Evolutionary conservation across 192 early-diverging fungal genomes (phyloP).

Genomic region (Ambispora gerdemannii): DNA sequence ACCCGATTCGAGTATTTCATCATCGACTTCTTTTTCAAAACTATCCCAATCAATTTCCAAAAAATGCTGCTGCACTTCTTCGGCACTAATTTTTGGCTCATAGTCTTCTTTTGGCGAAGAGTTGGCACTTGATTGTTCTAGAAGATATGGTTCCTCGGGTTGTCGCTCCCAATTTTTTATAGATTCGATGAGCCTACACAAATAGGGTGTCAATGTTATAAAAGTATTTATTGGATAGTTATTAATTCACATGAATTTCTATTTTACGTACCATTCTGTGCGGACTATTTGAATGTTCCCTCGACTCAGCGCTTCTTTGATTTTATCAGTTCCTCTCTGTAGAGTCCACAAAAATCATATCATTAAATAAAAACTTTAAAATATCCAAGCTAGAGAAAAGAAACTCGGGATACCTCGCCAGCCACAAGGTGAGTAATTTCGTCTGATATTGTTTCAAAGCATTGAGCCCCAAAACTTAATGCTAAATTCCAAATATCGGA

Average conservation of each 20-base stretch:
- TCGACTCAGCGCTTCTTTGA: constrained; percentile 56
- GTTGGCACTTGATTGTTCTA: constrained; percentile 19
- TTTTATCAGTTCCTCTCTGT: constrained; percentile 72
- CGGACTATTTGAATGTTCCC: constrained; percentile 50
- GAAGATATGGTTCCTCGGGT: constrained; percentile 63
- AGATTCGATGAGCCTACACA: constrained; percentile 66
- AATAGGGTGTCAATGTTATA: constrained; percentile 3
- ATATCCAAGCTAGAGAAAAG: not conserved
- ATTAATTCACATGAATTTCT: constrained; percentile 36
- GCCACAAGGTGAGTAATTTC: constrained; percentile 88
- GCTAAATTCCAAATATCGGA: constrained; percentile 84
- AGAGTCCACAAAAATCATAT: constrained; percentile 9
- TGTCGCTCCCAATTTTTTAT: constrained; percentile 66
- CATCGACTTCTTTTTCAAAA: constrained; percentile 52
- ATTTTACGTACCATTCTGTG: constrained; percentile 51
- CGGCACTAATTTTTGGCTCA: constrained; percentile 39
- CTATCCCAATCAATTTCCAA: constrained; percentile 44
- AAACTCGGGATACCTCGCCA: constrained; percentile 55
- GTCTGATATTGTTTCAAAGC: constrained; percentile 56
- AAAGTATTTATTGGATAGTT: not conserved
- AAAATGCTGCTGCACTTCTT: constrained; percentile 40
- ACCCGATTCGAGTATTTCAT: constrained; percentile 43
- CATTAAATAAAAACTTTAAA: not conserved
- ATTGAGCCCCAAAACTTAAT: constrained; percentile 76
- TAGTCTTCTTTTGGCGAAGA: constrained; percentile 38